These are phyloP conservation scores for Pilaira anomala DNA, from an alignment of 192 early-diverging fungal genomes.

Conservation along the genomic window DNA sequence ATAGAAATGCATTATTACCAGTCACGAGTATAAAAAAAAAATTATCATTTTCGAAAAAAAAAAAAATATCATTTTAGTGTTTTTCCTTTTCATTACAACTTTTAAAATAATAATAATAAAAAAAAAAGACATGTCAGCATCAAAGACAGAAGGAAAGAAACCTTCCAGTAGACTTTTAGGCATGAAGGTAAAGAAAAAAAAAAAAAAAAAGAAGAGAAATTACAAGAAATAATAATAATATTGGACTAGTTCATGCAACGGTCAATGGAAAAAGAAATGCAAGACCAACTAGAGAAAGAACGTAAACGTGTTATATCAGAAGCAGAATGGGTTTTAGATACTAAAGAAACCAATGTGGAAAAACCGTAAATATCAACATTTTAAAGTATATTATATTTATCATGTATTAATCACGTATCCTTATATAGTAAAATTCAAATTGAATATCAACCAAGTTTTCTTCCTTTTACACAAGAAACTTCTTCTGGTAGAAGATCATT, in stretches of 20 bases:
- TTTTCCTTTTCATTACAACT: no score
- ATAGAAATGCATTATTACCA: no score
- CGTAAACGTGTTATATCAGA: conserved; percentile 20
- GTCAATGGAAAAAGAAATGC: conserved; percentile 21
- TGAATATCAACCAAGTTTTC: conserved; percentile 18
- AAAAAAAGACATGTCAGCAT: background rate
- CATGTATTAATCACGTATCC: background rate
- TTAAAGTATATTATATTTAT: background rate
- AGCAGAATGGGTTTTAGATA: conserved; percentile 20
- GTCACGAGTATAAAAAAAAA: no score
- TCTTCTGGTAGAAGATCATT: conserved; percentile 17
- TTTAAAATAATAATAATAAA: no score
- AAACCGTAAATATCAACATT: conserved; percentile 12
- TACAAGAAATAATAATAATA: background rate
- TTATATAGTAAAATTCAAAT: conserved; percentile 9
- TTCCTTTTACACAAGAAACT: conserved; percentile 8
- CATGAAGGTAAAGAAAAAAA: conserved; percentile 18
- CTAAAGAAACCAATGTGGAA: background rate
- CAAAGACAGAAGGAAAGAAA: conserved; percentile 18
- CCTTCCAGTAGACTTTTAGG: conserved; percentile 13
- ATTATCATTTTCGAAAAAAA: no score
- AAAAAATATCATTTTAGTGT: no score
- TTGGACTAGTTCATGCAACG: conserved; percentile 24
- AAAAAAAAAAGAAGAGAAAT: no score
- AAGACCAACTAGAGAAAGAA: conserved; percentile 21